phyloP scores from a whole-genome alignment of 257 asterid species.

The Rauvolfia tetraphylla region DNA sequence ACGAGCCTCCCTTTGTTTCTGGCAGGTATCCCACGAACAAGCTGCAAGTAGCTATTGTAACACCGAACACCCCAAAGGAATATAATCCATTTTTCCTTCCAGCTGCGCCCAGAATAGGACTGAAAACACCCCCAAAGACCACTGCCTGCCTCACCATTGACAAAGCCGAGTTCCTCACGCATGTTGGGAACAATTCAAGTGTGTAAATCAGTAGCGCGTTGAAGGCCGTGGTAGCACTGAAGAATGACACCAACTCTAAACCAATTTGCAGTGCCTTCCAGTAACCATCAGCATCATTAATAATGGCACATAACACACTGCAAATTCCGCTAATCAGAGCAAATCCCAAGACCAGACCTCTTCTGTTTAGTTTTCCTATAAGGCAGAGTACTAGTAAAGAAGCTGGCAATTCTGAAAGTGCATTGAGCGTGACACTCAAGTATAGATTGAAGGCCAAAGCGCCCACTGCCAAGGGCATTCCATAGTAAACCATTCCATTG shows the following conservation, averaged over 20 bases:
- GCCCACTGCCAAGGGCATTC: slow-evolving; percentile 70
- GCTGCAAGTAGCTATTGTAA: slow-evolving; percentile 31
- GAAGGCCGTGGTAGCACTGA: slow-evolving; percentile 47
- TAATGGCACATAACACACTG: slow-evolving; percentile 40
- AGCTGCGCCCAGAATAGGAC: slow-evolving; percentile 51
- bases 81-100: slow-evolving; percentile 40
- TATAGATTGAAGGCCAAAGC: slow-evolving; percentile 42
- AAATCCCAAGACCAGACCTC: slow-evolving; percentile 29
- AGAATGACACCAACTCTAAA: slow-evolving; percentile 54
- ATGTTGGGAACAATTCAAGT: slow-evolving; percentile 70
- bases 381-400: slow-evolving; percentile 32
- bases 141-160: slow-evolving; percentile 68
- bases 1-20: slow-evolving; percentile 50
- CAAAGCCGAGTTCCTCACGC: slow-evolving; percentile 68
- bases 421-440: slow-evolving; percentile 59
- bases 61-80: slow-evolving; percentile 60
- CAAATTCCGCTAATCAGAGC: slow-evolving; percentile 46
- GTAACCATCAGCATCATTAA: background rate
- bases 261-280: slow-evolving; percentile 31
- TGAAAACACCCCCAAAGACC: slow-evolving; percentile 48
- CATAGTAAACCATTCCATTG: slow-evolving; percentile 55
- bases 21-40: slow-evolving; percentile 48
- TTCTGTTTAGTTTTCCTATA: slow-evolving; percentile 40
- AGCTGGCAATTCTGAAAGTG: slow-evolving; percentile 57
- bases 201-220: slow-evolving; percentile 45